Evolutionary conservation across 2,329 filamentous ascomycete genomes (phyloP).

Genomic region (Aspergillus transmontanensis): DNA sequence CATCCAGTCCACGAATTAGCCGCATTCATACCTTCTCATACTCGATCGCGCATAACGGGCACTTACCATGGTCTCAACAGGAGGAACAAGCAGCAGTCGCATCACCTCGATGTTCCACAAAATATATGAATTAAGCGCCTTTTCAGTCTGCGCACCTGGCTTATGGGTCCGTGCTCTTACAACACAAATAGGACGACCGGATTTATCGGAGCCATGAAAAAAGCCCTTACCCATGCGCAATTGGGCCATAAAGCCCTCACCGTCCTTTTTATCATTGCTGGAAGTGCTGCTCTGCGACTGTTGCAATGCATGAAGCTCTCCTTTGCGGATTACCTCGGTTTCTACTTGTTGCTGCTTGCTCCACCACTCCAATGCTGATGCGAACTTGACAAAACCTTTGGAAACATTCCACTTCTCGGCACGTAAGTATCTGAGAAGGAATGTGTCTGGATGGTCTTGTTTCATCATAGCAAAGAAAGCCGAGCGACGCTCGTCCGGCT

Average conservation of each 20-base stretch:
- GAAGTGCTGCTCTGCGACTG: conserved; percentile 59
- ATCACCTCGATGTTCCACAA: conserved; percentile 92
- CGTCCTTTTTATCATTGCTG: conserved; percentile 63
- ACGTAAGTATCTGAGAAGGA: conserved; percentile 77
- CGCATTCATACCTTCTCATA: neutral
- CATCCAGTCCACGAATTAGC: neutral
- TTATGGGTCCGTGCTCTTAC: conserved; percentile 79
- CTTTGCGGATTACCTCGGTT: conserved; percentile 75
- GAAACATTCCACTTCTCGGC: conserved; percentile 92
- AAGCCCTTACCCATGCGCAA: conserved; percentile 89
- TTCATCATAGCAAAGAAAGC: conserved; percentile 91
- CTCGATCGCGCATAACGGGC: neutral
- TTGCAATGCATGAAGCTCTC: conserved; percentile 66
- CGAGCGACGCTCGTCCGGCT: conserved; percentile 73
- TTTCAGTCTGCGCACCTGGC: conserved; percentile 80
- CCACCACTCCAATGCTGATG: conserved; percentile 90
- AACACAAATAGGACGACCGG: conserved; percentile 79
- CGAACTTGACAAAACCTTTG: conserved; percentile 85
- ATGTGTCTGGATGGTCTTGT: conserved; percentile 85
- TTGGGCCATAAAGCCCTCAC: conserved; percentile 77
- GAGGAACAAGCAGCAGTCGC: conserved; percentile 74
- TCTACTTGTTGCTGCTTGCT: conserved; percentile 80
- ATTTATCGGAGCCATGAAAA: conserved; percentile 79
- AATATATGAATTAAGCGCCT: conserved; percentile 81
- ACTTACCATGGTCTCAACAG: conserved; percentile 83